These are phyloP conservation scores for Aspergillus unguis DNA, from an alignment of 2,329 filamentous ascomycete genomes.

Conservation along the genomic window DNA sequence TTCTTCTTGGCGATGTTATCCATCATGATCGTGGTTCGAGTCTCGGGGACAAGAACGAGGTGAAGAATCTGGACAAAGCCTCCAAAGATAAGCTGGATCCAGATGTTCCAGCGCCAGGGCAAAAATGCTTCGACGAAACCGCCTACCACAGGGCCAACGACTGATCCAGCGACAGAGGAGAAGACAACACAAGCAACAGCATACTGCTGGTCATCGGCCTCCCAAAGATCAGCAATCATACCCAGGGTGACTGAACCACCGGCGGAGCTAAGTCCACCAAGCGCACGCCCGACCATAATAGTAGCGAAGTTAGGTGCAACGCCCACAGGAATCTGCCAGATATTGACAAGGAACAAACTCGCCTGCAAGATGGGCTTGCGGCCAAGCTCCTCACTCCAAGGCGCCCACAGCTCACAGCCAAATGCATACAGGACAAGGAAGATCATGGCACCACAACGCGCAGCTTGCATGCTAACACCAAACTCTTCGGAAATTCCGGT, in stretches of 20 bases:
- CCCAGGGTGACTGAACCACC: constrained; percentile 71
- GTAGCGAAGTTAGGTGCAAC: constrained; percentile 70
- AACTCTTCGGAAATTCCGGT: constrained; percentile 66
- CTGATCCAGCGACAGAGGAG: constrained; percentile 73
- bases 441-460: constrained; percentile 70
- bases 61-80: constrained; percentile 66
- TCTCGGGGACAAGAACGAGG: constrained; percentile 70
- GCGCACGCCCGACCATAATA: constrained; percentile 65
- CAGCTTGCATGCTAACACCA: constrained; percentile 63
- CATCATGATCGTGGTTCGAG: constrained; percentile 72
- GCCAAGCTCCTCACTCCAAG: constrained; percentile 80
- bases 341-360: constrained; percentile 70
- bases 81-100: constrained; percentile 81
- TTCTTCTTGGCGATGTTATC: constrained; percentile 74
- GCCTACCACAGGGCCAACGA: constrained; percentile 74
- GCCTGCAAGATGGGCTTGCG: constrained; percentile 71
- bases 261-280: constrained; percentile 68
- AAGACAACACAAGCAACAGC: constrained; percentile 75
- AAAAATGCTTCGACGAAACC: constrained; percentile 69
- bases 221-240: constrained; percentile 73
- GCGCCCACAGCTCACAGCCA: constrained; percentile 84
- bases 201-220: constrained; percentile 68
- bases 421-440: constrained; percentile 80
- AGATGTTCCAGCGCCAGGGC: constrained; percentile 73
- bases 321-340: constrained; percentile 71